These are phyloP conservation scores for Phaffomyces opuntiae DNA, from an alignment of 805 yeast genomes.

Conservation along the genomic window DNA sequence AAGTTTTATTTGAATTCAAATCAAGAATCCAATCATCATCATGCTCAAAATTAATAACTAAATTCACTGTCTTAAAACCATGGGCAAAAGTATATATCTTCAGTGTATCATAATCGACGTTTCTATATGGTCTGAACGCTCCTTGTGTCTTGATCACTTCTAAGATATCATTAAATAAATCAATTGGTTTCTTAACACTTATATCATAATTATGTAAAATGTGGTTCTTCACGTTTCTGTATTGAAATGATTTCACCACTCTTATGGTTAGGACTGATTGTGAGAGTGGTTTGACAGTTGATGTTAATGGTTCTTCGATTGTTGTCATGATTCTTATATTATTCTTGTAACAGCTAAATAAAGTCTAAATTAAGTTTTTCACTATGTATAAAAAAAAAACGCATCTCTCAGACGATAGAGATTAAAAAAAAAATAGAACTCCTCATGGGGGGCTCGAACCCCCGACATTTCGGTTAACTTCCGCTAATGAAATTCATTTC, in stretches of 20 bases:
- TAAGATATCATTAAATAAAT: constrained; percentile 48
- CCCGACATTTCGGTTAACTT: not conserved
- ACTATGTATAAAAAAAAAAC: not conserved
- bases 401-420: no score
- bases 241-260: constrained; percentile 85
- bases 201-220: constrained; percentile 67
- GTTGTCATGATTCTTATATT: constrained; percentile 44
- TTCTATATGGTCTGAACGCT: constrained; percentile 75
- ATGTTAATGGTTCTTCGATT: constrained; percentile 62
- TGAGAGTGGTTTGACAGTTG: constrained; percentile 53
- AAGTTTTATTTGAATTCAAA: constrained; percentile 27
- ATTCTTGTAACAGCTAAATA: constrained; percentile 13
- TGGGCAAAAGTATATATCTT: constrained; percentile 94
- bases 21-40: constrained; percentile 67
- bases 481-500: not conserved
- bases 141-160: constrained; percentile 49
- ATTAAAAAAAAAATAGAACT: not conserved
- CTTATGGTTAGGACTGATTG: constrained; percentile 79
- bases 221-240: constrained; percentile 76
- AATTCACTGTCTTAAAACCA: constrained; percentile 86
- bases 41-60: constrained; percentile 84
- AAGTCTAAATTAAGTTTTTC: no score
- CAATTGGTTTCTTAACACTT: constrained; percentile 55
- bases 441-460: no score
- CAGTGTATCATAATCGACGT: constrained; percentile 62